A percentile compares a stretch with the other conserved stretches of the same genome.
phyloP scores from a whole-genome alignment of 495 filamentous ascomycete genomes.

The Aspergillus sclerotioniger region DNA sequence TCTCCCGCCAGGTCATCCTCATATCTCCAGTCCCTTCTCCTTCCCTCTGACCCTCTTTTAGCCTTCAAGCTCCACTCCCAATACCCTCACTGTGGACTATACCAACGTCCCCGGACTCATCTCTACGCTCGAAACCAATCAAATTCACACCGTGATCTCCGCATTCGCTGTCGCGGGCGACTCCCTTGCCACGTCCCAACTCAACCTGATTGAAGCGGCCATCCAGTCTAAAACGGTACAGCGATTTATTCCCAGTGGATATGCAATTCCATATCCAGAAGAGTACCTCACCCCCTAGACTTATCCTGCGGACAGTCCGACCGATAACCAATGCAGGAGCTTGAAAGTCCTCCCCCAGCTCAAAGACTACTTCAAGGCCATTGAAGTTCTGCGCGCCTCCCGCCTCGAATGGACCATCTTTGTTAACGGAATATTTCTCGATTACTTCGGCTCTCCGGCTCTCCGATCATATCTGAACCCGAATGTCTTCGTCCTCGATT shows the following conservation, averaged over 20 bases:
- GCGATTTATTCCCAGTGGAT: constrained; percentile 39
- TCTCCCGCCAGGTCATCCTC: constrained; percentile 39
- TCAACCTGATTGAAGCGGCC: constrained; percentile 38
- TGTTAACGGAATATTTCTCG: constrained; percentile 41
- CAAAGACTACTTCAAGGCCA: constrained; percentile 17
- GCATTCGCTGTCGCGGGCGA: constrained; percentile 27
- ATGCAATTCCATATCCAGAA: constrained; percentile 20
- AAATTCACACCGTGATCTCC: constrained; percentile 47
- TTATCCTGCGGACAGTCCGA: not conserved
- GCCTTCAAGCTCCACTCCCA: constrained; percentile 15
- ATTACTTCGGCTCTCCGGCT: constrained; percentile 39
- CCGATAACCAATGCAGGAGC: not conserved
- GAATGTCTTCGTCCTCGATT: constrained; percentile 34
- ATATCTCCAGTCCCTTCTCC: not conserved
- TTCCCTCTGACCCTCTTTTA: constrained; percentile 4
- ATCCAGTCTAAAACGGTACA: constrained; percentile 34
- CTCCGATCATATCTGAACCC: constrained; percentile 31
- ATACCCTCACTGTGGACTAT: constrained; percentile 36
- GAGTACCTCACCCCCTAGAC: constrained; percentile 6
- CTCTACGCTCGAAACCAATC: constrained; percentile 34
- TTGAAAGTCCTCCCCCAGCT: constrained; percentile 9
- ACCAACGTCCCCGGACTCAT: constrained; percentile 24
- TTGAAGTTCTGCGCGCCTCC: constrained; percentile 15
- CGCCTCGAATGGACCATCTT: constrained; percentile 43
- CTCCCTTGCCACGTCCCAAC: constrained; percentile 9